Percentiles rank a stretch among this genome's conserved stretches.
phyloP scores from a whole-genome alignment of 2,329 filamentous ascomycete genomes.

The Venturia pyrina region DNA sequence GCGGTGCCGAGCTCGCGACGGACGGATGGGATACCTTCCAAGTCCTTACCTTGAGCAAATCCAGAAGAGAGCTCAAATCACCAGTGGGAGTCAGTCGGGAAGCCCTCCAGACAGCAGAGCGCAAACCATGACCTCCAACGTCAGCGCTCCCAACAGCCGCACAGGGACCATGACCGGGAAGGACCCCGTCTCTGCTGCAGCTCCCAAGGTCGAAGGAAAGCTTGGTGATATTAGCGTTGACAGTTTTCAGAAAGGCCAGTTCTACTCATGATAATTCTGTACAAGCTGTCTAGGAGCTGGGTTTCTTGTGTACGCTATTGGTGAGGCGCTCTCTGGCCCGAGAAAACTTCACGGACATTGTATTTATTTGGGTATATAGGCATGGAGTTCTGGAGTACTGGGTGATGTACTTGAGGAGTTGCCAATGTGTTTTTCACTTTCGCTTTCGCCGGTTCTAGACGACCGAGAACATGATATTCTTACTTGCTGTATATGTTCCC shows the following conservation, averaged over 20 bases:
- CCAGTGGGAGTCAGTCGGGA: conserved; percentile 28
- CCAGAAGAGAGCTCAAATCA: conserved; percentile 42
- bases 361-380: background rate
- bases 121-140: conserved; percentile 44
- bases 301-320: background rate
- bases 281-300: background rate
- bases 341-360: background rate
- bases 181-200: conserved; percentile 26
- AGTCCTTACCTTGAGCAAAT: conserved; percentile 79
- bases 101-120: conserved; percentile 39
- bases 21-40: conserved; percentile 83
- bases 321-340: background rate
- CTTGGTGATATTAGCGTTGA: conserved; percentile 56
- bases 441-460: background rate
- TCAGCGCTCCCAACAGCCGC: conserved; percentile 26
- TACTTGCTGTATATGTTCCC: background rate
- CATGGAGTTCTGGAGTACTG: background rate
- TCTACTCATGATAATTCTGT: conserved; percentile 33
- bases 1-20: conserved; percentile 84
- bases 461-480: background rate
- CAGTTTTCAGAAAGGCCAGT: conserved; percentile 61
- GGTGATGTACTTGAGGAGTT: background rate
- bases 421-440: background rate
- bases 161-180: conserved; percentile 37
- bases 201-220: conserved; percentile 46